Evolutionary conservation across 768 basidiomycete species (phyloP).

Genomic region (Ramaria sp.): DNA sequence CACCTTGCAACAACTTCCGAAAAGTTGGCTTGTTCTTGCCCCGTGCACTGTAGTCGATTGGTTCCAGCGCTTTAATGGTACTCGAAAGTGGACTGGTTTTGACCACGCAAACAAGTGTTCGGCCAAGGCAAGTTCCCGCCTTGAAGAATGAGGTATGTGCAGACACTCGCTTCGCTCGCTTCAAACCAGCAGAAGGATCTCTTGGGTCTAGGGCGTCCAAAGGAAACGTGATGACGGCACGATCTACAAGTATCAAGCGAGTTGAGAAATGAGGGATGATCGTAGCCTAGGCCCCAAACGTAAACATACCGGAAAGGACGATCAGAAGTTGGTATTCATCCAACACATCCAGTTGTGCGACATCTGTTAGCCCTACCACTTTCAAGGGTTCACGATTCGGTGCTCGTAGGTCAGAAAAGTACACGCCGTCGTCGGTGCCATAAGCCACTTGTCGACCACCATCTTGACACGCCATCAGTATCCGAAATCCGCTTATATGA

Average conservation of each 20-base stretch:
- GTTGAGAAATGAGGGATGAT: not conserved
- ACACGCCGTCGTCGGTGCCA: constrained; percentile 97
- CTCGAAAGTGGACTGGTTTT: constrained; percentile 92
- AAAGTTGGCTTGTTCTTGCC: constrained; percentile 85
- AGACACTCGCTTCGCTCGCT: constrained; percentile 89
- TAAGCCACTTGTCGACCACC: constrained; percentile 81
- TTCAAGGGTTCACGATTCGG: constrained; percentile 73
- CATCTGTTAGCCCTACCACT: constrained; percentile 80
- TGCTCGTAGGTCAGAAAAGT: constrained; percentile 80
- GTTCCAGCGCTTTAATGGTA: constrained; percentile 95
- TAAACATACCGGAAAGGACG: constrained; percentile 81
- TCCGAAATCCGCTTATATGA: not conserved
- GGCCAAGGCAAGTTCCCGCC: constrained; percentile 83
- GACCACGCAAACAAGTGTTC: constrained; percentile 91
- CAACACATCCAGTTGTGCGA: constrained; percentile 90
- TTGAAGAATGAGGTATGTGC: constrained; percentile 98
- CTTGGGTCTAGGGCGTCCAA: constrained; percentile 83
- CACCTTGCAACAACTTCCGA: constrained; percentile 85
- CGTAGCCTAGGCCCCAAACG: not conserved
- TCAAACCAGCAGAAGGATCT: constrained; percentile 85
- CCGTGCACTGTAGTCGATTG: constrained; percentile 79
- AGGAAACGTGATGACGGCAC: constrained; percentile 93
- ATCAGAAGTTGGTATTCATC: constrained; percentile 94
- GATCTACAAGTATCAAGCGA: constrained; percentile 40
- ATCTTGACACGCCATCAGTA: constrained; percentile 31